phyloP scores from a whole-genome alignment of 2,329 filamentous ascomycete genomes.

The Pseudogymnoascus sp. region DNA sequence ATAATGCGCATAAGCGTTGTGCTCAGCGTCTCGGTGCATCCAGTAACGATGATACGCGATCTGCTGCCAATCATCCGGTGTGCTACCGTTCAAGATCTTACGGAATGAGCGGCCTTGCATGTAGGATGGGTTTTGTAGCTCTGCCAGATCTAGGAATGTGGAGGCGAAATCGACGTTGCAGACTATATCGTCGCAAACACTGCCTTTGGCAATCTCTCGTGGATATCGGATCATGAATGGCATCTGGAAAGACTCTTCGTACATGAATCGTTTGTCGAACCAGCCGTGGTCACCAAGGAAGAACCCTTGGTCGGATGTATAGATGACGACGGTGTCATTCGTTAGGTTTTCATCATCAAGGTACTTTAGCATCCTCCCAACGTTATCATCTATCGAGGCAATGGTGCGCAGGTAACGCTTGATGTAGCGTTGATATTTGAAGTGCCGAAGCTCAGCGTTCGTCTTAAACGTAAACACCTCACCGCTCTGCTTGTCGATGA shows the following conservation, averaged over 20 bases:
- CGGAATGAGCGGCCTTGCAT: slow-evolving; percentile 44
- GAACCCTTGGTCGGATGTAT: slow-evolving; percentile 47
- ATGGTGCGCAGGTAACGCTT: slow-evolving; percentile 45
- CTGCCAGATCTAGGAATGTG: slow-evolving; percentile 39
- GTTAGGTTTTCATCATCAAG: slow-evolving; percentile 35
- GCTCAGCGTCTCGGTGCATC: slow-evolving; percentile 45
- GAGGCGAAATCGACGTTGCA: slow-evolving; percentile 47
- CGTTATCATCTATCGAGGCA: slow-evolving; percentile 43
- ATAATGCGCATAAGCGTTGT: slow-evolving; percentile 43
- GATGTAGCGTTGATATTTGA: slow-evolving; percentile 50
- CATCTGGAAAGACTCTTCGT: slow-evolving; percentile 49
- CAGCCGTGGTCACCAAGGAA: slow-evolving; percentile 49
- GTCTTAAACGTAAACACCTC: slow-evolving; percentile 37
- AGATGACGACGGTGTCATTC: slow-evolving; percentile 42
- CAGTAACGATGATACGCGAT: slow-evolving; percentile 47
- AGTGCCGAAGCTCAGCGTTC: slow-evolving; percentile 36
- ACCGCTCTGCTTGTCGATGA: slow-evolving; percentile 40
- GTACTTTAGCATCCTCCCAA: slow-evolving; percentile 39
- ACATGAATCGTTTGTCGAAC: slow-evolving; percentile 52
- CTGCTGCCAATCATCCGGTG: slow-evolving; percentile 39
- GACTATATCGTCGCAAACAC: slow-evolving; percentile 39
- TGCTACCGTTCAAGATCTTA: slow-evolving; percentile 29
- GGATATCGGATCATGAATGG: slow-evolving; percentile 43
- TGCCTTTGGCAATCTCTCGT: slow-evolving; percentile 30
- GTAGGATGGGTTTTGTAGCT: slow-evolving; percentile 34